Evolutionary conservation across 2,329 filamentous ascomycete genomes (phyloP).

Genomic region (Hypomyces rosellus): DNA sequence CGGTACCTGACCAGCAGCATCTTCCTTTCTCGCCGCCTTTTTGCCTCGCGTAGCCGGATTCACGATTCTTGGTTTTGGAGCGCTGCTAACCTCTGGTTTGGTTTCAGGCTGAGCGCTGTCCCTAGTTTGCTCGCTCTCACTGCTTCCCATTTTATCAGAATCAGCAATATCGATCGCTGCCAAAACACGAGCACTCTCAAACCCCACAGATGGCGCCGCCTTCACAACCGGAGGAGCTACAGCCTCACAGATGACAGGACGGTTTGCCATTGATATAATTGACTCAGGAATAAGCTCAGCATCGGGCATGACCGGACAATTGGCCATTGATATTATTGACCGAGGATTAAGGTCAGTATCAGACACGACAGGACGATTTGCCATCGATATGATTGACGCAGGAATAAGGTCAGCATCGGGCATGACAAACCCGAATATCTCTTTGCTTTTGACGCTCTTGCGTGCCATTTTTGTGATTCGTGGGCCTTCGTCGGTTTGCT

Average conservation of each 20-base stretch:
- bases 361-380: too few species aligned
- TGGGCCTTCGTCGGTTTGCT: slow-evolving; percentile 20
- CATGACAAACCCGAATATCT: slow-evolving; percentile 37
- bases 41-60: slow-evolving; percentile 48
- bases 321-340: too few species aligned
- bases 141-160: not conserved
- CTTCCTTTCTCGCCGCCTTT: slow-evolving; percentile 46
- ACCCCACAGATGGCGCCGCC: not conserved
- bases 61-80: slow-evolving; percentile 20
- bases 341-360: too few species aligned
- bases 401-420: slow-evolving; percentile 14
- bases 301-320: slow-evolving; percentile 15
- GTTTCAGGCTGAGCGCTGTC: too few species aligned
- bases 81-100: not conserved
- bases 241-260: not conserved
- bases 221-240: not conserved
- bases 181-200: too few species aligned
- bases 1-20: slow-evolving; percentile 44
- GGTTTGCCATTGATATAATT: too few species aligned
- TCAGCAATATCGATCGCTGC: not conserved
- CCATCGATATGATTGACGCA: slow-evolving; percentile 3
- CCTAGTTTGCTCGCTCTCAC: not conserved
- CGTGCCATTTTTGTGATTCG: slow-evolving; percentile 34
- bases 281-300: slow-evolving; percentile 14
- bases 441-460: slow-evolving; percentile 40